A percentile compares a stretch with the other conserved stretches of the same genome.
Conservation (phyloP, 805 yeast genomes). For the Sugiyamaella marilandica region DNA sequence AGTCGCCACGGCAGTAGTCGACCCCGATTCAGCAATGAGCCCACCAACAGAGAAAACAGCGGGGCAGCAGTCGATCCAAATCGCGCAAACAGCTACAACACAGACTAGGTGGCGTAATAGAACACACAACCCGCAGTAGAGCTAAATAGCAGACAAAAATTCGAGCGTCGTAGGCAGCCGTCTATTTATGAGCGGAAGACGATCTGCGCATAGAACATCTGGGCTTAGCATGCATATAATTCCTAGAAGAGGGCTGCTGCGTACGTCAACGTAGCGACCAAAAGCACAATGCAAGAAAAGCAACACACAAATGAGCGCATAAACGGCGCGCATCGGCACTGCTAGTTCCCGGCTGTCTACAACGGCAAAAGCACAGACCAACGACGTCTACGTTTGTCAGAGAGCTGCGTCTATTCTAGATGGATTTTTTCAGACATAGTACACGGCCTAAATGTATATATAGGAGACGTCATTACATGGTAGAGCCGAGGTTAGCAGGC, state of each 20-base stretch:
- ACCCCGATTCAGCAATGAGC: not conserved
- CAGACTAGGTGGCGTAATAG: not conserved
- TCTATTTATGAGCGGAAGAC: not conserved
- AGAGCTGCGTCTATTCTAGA: too few relatives aligned
- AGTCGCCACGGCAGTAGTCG: slow-evolving; percentile 2
- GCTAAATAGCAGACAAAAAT: not conserved
- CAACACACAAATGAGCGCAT: not conserved
- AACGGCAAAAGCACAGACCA: too few relatives aligned
- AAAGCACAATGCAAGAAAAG: not conserved
- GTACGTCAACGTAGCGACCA: not conserved
- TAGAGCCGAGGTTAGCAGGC: too few relatives aligned
- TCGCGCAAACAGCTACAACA: not conserved
- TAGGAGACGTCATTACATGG: too few relatives aligned
- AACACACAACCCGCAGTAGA: too few relatives aligned
- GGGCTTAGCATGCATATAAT: not conserved
- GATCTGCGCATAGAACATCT: slow-evolving; percentile 2
- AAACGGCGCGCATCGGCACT: too few relatives aligned
- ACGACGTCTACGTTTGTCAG: too few relatives aligned
- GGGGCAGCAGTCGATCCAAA: not conserved
- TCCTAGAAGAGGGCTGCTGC: not conserved
- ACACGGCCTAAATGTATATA: too few relatives aligned
- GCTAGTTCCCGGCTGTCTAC: too few relatives aligned
- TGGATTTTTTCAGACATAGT: too few relatives aligned
- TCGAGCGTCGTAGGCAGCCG: not conserved
- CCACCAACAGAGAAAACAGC: not conserved